These are phyloP conservation scores for Dactylellina sp. DNA, from an alignment of 2,329 filamentous ascomycete genomes.

Conservation along the genomic window DNA sequence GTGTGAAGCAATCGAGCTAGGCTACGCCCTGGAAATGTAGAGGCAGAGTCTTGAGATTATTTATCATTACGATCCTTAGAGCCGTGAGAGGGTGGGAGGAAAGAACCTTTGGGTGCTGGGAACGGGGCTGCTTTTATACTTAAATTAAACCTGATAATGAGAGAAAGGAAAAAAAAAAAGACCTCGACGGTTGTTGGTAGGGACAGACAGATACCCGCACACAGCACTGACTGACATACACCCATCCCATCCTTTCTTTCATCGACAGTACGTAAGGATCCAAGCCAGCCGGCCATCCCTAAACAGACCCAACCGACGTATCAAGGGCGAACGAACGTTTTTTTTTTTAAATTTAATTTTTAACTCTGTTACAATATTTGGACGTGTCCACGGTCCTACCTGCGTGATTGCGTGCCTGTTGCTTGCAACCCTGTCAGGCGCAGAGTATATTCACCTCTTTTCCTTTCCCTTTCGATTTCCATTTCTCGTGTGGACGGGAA, in stretches of 20 bases:
- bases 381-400: no score
- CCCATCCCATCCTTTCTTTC: slow-evolving; percentile 21
- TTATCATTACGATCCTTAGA: not conserved
- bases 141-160: slow-evolving; percentile 25
- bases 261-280: slow-evolving; percentile 29
- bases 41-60: slow-evolving; percentile 5
- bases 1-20: not conserved
- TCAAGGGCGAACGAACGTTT: no score
- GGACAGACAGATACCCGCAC: no score
- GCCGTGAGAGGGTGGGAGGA: slow-evolving; percentile 16
- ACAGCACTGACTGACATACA: no score
- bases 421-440: no score
- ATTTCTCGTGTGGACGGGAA: no score
- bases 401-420: no score
- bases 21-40: slow-evolving; percentile 1
- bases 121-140: slow-evolving; percentile 49
- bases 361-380: no score
- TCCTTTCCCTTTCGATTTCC: no score
- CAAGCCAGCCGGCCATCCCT: slow-evolving; percentile 12
- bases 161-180: not conserved
- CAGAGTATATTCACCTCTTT: no score
- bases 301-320: no score
- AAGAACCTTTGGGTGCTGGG: slow-evolving; percentile 13
- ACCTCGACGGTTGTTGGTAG: slow-evolving; percentile 24
- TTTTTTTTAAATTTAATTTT: no score